Base-by-base conservation (phyloP, 1,284 basidiomycete species). In the Trichosporon ovoides region DNA sequence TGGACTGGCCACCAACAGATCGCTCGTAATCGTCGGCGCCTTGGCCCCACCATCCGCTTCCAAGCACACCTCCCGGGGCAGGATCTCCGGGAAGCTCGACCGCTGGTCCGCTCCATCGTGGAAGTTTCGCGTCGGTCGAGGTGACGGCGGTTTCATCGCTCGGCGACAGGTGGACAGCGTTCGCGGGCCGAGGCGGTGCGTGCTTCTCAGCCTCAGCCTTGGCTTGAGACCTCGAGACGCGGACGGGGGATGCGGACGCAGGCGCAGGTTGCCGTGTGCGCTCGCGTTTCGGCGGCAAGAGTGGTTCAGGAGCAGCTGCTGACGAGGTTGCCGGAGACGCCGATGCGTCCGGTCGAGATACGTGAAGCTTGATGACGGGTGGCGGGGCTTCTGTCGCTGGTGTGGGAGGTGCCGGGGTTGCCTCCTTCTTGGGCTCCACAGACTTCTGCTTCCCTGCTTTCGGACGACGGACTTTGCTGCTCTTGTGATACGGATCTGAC, bases 31-130 rank as follows among this genome's bases (percentile, higher is more conserved):
- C 64, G 2, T 65, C 67, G 13, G 63, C 65, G 7, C 66, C 74
- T 51, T 77, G 74, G 7, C 74, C 73, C 64, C 71, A 76, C 75
- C 74, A 76, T 10, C 76, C 76, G 51, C 68, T 73, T 12, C 75
- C 75, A 3, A 61, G 65, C 11, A 76, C 63, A 4, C 74, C 72
- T 11, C 65, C 71, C 3, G 65, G 56, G 1, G 63, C 52, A 0
- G 66, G 57, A n/a, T 67, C 61, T 9, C 71, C 71, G 0, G 67
- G 64, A 1, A 77, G 52, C 13, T 65, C 57, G 12, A 58, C 60
- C 40, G 67, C 55, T 7, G 76, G 73, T 4, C 76, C 77, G 7
- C 60, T 38, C 75, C 76, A 77, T 34, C 63, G 62, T 1, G 70
- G 68, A 37, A 77, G 49, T 7, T 56, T 55, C 1, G 63, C 60